Percentiles rank a stretch among this genome's conserved stretches.
Conservation (phyloP, 495 filamentous ascomycete genomes). For the Penicillium angulare region DNA sequence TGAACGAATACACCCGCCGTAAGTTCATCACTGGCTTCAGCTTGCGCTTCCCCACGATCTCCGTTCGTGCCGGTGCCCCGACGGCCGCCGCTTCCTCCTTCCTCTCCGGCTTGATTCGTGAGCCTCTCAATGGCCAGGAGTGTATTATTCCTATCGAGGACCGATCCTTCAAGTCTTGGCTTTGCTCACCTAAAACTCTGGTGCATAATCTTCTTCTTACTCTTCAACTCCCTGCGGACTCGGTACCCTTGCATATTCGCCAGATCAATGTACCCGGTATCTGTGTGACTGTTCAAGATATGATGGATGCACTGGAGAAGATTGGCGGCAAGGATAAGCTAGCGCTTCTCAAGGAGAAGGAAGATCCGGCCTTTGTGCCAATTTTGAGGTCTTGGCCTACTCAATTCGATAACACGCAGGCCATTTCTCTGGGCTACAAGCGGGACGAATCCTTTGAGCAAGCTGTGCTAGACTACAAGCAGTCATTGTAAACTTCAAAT, state of each 20-base stretch:
- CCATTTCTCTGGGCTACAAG: constrained; percentile 56
- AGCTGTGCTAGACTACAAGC: constrained; percentile 53
- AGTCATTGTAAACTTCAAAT: constrained; percentile 1
- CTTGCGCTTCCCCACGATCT: constrained; percentile 70
- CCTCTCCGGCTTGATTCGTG: constrained; percentile 65
- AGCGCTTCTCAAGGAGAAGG: constrained; percentile 57
- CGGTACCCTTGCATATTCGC: constrained; percentile 53
- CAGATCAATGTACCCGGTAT: constrained; percentile 71
- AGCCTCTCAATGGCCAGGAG: constrained; percentile 56
- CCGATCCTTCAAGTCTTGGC: constrained; percentile 57
- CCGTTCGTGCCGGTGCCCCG: constrained; percentile 66
- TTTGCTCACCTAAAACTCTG: constrained; percentile 61
- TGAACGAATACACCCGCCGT: constrained; percentile 70
- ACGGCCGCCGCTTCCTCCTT: constrained; percentile 69
- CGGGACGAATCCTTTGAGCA: constrained; percentile 56
- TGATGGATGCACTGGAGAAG: constrained; percentile 67
- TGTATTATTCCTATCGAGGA: constrained; percentile 63
- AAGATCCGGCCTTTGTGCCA: constrained; percentile 55
- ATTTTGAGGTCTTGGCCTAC: constrained; percentile 70
- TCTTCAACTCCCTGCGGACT: constrained; percentile 48
- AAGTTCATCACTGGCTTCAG: constrained; percentile 63
- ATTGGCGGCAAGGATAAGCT: constrained; percentile 67
- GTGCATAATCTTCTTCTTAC: constrained; percentile 64
- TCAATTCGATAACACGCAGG: constrained; percentile 59
- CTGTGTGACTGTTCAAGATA: constrained; percentile 64